Conservation (phyloP, 2,329 filamentous ascomycete species). For the Ascochyta clinopodiicola region DNA sequence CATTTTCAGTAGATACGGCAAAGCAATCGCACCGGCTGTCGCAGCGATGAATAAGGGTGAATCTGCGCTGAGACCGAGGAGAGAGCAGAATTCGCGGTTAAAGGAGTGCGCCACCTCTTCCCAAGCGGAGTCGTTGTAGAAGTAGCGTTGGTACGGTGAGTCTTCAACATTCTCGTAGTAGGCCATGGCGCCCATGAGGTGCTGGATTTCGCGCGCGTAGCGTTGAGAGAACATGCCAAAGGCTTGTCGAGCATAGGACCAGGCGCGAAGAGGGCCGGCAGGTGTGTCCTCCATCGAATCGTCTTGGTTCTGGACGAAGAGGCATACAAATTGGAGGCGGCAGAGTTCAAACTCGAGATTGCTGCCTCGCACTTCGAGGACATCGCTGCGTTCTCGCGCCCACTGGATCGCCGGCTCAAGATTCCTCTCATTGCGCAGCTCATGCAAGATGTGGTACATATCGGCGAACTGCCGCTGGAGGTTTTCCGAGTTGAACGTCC, state of each 20-base stretch:
- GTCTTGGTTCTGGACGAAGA: constrained; percentile 63
- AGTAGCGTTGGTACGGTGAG: constrained; percentile 81
- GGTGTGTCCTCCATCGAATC: constrained; percentile 51
- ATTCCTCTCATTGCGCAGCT: constrained; percentile 74
- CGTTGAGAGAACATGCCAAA: constrained; percentile 77
- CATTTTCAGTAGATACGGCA: constrained; percentile 88
- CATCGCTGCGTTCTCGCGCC: constrained; percentile 73
- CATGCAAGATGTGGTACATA: constrained; percentile 88
- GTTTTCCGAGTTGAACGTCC: constrained; percentile 67
- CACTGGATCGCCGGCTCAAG: constrained; percentile 85
- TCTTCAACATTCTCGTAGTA: constrained; percentile 75
- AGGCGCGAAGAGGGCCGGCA: constrained; percentile 66
- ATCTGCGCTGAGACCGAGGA: constrained; percentile 87
- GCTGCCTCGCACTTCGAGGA: constrained; percentile 81
- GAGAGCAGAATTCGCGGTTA: constrained; percentile 90
- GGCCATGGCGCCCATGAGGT: constrained; percentile 80
- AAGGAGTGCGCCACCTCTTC: constrained; percentile 86
- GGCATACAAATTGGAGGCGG: constrained; percentile 86
- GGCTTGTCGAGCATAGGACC: constrained; percentile 76
- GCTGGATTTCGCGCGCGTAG: constrained; percentile 79
- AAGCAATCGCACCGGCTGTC: constrained; percentile 88
- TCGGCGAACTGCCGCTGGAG: constrained; percentile 82
- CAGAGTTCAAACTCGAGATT: constrained; percentile 95
- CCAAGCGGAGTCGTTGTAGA: constrained; percentile 78
- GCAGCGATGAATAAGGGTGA: constrained; percentile 92